phyloP scores from a whole-genome alignment of 73 alveolate genomes.

The Stentor coeruleus region DNA sequence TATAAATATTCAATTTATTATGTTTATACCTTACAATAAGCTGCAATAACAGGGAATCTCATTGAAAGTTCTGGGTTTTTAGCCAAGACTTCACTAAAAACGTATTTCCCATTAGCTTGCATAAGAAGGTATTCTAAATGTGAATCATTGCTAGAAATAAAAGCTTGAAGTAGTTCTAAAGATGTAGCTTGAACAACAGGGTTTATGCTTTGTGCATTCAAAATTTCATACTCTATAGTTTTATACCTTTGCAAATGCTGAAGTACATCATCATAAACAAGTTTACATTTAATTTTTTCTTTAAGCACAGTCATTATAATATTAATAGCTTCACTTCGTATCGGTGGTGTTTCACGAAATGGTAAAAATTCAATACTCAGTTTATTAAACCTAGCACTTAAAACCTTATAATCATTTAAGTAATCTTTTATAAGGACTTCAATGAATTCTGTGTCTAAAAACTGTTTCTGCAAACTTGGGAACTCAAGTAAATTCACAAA shows the following conservation, averaged over 20 bases:
- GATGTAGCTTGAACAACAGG: neutral
- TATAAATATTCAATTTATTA: too few relatives aligned
- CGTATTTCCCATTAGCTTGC: neutral
- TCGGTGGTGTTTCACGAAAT: neutral
- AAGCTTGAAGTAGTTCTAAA: constrained; percentile 1
- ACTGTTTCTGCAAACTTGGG: neutral
- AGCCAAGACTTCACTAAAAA: neutral
- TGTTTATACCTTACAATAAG: neutral
- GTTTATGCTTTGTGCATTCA: neutral
- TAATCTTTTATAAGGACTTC: neutral
- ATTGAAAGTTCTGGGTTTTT: neutral
- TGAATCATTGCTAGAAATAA: neutral
- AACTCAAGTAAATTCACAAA: neutral
- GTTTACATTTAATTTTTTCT: neutral
- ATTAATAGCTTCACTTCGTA: neutral
- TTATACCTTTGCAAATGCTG: neutral
- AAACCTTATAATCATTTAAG: neutral
- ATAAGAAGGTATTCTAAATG: neutral
- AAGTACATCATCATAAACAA: neutral
- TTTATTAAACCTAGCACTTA: neutral
- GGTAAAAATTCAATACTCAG: neutral
- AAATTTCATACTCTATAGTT: neutral
- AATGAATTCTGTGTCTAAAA: neutral
- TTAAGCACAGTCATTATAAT: neutral
- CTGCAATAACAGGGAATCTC: neutral